Evolutionary conservation across 345 rosid species (phyloP).

Genomic region (Stellera chamaejasme): DNA sequence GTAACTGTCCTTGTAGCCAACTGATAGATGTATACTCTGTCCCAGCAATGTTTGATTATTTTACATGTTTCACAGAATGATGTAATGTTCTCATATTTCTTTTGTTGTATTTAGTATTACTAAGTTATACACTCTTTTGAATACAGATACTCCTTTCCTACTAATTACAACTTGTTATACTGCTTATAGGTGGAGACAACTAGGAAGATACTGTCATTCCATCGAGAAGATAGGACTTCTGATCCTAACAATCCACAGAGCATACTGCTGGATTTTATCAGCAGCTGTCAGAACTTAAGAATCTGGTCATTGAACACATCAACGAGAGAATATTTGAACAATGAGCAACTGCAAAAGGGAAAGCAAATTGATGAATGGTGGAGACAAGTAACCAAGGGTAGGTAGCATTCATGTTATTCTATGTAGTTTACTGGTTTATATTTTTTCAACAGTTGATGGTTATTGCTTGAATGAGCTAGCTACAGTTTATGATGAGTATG

Average conservation of each 20-base stretch:
- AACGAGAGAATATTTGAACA: constrained; percentile 79
- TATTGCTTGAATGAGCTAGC: too few relatives aligned
- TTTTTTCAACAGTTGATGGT: too few relatives aligned
- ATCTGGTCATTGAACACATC: constrained; percentile 90
- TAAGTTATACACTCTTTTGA: constrained; percentile 9
- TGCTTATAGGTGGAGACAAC: constrained; percentile 79
- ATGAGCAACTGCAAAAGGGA: constrained; percentile 89
- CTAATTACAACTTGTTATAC: constrained; percentile 22
- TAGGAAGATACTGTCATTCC: constrained; percentile 83
- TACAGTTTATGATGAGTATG: not conserved
- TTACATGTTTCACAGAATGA: too few relatives aligned
- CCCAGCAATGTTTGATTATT: too few relatives aligned
- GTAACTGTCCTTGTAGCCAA: too few relatives aligned
- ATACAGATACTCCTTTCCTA: constrained; percentile 6
- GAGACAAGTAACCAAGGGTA: constrained; percentile 90
- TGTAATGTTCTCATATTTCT: not conserved
- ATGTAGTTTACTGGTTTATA: not conserved
- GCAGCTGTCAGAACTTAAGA: constrained; percentile 93
- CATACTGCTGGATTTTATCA: constrained; percentile 90
- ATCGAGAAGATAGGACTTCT: constrained; percentile 81
- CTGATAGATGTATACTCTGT: too few relatives aligned
- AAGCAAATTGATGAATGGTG: constrained; percentile 99
- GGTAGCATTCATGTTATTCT: constrained; percentile 5
- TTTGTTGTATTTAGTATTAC: constrained; percentile 6
- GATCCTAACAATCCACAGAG: constrained; percentile 93